Evolutionary conservation across 192 early-diverging fungal species (phyloP).

Genomic region (Dissophora ornata): DNA sequence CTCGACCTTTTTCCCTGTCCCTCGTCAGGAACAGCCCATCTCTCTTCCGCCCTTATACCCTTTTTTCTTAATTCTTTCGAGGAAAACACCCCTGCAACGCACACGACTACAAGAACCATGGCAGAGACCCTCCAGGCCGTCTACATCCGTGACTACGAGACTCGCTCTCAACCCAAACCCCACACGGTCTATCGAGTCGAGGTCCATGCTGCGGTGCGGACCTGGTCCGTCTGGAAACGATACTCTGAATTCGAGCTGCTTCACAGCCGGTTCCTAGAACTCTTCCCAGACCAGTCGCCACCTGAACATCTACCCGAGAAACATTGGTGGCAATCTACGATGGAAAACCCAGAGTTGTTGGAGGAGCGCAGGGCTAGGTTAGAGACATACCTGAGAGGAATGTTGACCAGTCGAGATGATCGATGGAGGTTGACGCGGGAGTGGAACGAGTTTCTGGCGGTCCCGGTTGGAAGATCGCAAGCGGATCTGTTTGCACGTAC

Average conservation of each 20-base stretch:
- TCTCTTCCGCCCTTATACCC: background rate
- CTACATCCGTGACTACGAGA: constrained; percentile 63
- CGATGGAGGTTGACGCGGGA: constrained; percentile 78
- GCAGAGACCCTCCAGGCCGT: constrained; percentile 68
- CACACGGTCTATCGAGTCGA: constrained; percentile 81
- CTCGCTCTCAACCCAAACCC: constrained; percentile 64
- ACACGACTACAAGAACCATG: constrained; percentile 47
- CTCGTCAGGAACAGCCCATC: background rate
- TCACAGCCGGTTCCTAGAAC: constrained; percentile 65
- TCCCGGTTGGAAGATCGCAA: constrained; percentile 64
- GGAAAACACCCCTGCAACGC: background rate
- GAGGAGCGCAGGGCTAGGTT: constrained; percentile 82
- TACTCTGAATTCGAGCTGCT: constrained; percentile 87
- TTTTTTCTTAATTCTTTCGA: background rate
- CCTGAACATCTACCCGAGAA: constrained; percentile 80
- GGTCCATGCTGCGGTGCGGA: constrained; percentile 79
- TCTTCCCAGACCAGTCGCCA: constrained; percentile 73
- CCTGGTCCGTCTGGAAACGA: constrained; percentile 90
- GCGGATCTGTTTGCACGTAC: constrained; percentile 36
- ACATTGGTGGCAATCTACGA: constrained; percentile 70
- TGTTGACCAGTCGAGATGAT: constrained; percentile 76
- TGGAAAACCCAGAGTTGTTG: constrained; percentile 68
- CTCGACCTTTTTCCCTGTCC: background rate
- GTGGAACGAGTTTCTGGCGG: constrained; percentile 81
- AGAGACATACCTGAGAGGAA: constrained; percentile 81